A percentile compares a stretch with the other conserved stretches of the same genome.
These are phyloP conservation scores for Leishmania guyanensis DNA, from an alignment of 208 protist species.

Conservation along the genomic window DNA sequence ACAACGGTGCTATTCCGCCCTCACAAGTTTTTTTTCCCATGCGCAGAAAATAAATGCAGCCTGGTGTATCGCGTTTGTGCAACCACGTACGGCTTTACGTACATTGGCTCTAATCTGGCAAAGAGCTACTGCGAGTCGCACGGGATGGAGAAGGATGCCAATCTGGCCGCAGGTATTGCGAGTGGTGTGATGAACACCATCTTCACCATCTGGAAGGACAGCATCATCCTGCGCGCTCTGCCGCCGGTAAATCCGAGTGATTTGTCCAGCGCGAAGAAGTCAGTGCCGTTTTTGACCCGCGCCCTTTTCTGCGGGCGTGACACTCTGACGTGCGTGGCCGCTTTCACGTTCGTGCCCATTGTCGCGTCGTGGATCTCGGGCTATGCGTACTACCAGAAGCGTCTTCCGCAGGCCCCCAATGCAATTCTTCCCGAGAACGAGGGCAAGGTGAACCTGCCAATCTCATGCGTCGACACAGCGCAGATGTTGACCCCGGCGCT, in stretches of 20 bases:
- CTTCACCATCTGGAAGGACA: slow-evolving; percentile 84
- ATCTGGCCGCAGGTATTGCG: slow-evolving; percentile 62
- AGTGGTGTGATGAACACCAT: slow-evolving; percentile 80
- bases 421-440: slow-evolving; percentile 53
- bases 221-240: slow-evolving; percentile 72
- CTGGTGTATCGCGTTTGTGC: slow-evolving; percentile 71
- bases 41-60: slow-evolving; percentile 82
- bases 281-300: slow-evolving; percentile 77
- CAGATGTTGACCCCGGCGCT: slow-evolving; percentile 77
- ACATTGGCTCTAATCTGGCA: slow-evolving; percentile 74
- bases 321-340: slow-evolving; percentile 73
- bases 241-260: slow-evolving; percentile 53
- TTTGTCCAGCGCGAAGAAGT: slow-evolving; percentile 48
- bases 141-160: slow-evolving; percentile 51
- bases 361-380: slow-evolving; percentile 64
- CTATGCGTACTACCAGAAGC: slow-evolving; percentile 64
- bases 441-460: slow-evolving; percentile 55
- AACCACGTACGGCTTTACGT: slow-evolving; percentile 74
- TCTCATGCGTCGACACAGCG: slow-evolving; percentile 65
- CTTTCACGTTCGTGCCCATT: slow-evolving; percentile 84
- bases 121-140: slow-evolving; percentile 86
- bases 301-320: slow-evolving; percentile 81
- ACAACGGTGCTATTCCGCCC: slow-evolving; percentile 69
- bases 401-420: slow-evolving; percentile 33
- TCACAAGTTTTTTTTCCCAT: slow-evolving; percentile 86